A percentile compares a stretch with the other conserved stretches of the same genome.
These are phyloP conservation scores for Astragalus glycyphyllos DNA, from an alignment of 306 rosid genomes.

Conservation along the genomic window DNA sequence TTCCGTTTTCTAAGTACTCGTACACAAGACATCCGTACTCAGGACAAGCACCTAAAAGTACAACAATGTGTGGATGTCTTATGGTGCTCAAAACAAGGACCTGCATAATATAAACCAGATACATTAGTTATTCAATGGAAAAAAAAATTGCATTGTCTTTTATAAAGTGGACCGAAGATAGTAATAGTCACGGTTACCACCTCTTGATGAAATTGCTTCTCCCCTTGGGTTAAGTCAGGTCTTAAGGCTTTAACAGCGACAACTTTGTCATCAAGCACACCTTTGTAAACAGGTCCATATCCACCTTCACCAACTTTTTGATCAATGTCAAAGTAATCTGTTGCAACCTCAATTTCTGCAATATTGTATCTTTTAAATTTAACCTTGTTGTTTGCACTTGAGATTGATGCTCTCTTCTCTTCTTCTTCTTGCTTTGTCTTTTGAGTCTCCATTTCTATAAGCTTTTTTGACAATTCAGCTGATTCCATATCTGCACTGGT, in stretches of 20 bases:
- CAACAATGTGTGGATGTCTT: conserved; percentile 80
- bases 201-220: conserved; percentile 79
- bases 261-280: conserved; percentile 55
- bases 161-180: too few relatives aligned
- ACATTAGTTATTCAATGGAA: too few relatives aligned
- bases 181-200: conserved; percentile 33
- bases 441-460: too few relatives aligned
- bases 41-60: conserved; percentile 80
- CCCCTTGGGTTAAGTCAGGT: conserved; percentile 77
- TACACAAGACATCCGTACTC: conserved; percentile 81
- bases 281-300: conserved; percentile 83
- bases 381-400: conserved; percentile 10
- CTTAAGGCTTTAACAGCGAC: conserved; percentile 84
- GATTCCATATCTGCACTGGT: conserved; percentile 57
- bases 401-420: conserved; percentile 36
- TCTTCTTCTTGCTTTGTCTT: too few relatives aligned
- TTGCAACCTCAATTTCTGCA: conserved; percentile 71
- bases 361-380: conserved; percentile 58
- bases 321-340: conserved; percentile 58
- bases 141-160: too few relatives aligned
- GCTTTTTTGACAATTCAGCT: too few relatives aligned
- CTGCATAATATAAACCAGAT: conserved; percentile 42
- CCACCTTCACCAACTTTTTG: conserved; percentile 86
- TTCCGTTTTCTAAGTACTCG: conserved; percentile 72
- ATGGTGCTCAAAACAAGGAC: conserved; percentile 70